phyloP scores from a whole-genome alignment of 2,329 filamentous ascomycete species.

The Botrytis cinerea region DNA sequence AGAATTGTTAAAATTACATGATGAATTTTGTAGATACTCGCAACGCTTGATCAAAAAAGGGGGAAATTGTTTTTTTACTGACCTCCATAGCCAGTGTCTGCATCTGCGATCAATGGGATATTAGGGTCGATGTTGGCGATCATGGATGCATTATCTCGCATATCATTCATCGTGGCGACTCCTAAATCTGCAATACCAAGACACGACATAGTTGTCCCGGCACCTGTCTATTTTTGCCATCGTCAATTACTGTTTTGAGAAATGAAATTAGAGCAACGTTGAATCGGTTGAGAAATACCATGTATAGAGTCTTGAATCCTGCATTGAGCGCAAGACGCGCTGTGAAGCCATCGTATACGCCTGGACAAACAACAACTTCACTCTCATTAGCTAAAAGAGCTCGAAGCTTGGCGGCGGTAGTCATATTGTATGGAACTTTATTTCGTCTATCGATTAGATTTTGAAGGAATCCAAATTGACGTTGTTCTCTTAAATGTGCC shows the following conservation, averaged over 20 bases:
- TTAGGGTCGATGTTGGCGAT: constrained; percentile 52
- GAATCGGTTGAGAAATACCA: constrained; percentile 44
- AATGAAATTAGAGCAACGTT: not conserved
- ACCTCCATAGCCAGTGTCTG: constrained; percentile 56
- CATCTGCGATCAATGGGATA: constrained; percentile 53
- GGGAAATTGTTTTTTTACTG: not conserved
- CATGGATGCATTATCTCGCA: constrained; percentile 56
- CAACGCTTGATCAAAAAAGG: not conserved
- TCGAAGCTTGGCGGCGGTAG: constrained; percentile 22
- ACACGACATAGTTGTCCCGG: constrained; percentile 51
- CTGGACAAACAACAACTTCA: constrained; percentile 58
- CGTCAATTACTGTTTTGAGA: not conserved
- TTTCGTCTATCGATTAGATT: not conserved
- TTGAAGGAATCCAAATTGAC: not conserved
- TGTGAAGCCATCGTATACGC: constrained; percentile 69
- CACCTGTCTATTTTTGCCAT: constrained; percentile 47
- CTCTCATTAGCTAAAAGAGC: constrained; percentile 24
- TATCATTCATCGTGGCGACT: constrained; percentile 53
- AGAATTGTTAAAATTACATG: not conserved
- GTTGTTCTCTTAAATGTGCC: not conserved
- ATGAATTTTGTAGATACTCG: not conserved
- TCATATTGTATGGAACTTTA: not conserved
- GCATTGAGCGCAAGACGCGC: constrained; percentile 62
- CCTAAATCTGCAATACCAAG: constrained; percentile 54
- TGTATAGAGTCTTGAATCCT: constrained; percentile 68